Conservation (phyloP, 2,329 filamentous ascomycete species). For the Epichloe baconii region DNA sequence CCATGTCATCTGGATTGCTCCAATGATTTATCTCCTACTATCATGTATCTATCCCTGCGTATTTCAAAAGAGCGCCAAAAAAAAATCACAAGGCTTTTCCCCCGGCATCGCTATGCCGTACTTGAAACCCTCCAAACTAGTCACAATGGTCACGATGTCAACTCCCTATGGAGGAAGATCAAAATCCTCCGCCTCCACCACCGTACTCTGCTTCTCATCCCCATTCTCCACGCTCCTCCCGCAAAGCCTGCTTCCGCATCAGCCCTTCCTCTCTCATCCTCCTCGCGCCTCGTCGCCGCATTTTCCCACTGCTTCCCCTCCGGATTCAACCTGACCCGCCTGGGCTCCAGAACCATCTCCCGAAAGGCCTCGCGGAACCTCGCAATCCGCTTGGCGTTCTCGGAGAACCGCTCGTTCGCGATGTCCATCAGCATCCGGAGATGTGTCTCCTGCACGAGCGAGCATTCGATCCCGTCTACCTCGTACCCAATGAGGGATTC, state of each 20-base stretch:
- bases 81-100: no score
- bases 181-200: neutral
- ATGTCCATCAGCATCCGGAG: conserved; percentile 53
- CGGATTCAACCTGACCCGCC: conserved; percentile 14
- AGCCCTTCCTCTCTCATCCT: conserved; percentile 48
- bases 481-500: conserved; percentile 64
- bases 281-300: conserved; percentile 32
- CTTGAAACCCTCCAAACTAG: no score
- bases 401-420: conserved; percentile 60
- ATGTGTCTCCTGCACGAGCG: conserved; percentile 53
- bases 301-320: conserved; percentile 42
- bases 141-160: no score
- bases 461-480: conserved; percentile 23
- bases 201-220: conserved; percentile 5
- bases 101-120: no score
- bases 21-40: no score
- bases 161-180: neutral
- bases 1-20: no score
- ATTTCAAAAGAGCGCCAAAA: no score
- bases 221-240: conserved; percentile 7
- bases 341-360: conserved; percentile 15
- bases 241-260: conserved; percentile 32
- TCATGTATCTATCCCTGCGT: no score
- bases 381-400: conserved; percentile 54
- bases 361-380: conserved; percentile 45